Evolutionary conservation across 441 rosid species (phyloP).

Genomic region (Hura crepitans): DNA sequence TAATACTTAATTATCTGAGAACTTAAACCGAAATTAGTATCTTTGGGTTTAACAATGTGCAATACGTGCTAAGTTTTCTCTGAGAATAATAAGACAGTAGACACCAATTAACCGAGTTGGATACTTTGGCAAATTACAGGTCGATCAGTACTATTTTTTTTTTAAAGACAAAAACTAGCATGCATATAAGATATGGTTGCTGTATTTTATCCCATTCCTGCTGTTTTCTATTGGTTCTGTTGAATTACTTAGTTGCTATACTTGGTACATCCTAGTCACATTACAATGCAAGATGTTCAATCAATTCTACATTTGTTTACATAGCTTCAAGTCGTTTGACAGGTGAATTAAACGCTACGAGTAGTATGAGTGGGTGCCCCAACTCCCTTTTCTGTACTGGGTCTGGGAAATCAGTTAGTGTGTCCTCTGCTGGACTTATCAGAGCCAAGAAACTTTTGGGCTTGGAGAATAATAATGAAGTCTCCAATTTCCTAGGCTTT

Average conservation of each 20-base stretch:
- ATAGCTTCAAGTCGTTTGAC: conserved; percentile 17
- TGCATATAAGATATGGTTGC: neutral
- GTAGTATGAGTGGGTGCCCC: conserved; percentile 20
- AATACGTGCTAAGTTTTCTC: neutral
- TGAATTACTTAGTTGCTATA: neutral
- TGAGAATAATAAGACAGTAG: neutral
- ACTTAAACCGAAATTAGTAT: neutral
- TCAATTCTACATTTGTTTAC: neutral
- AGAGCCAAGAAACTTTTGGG: conserved; percentile 79
- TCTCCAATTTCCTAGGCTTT: conserved; percentile 31
- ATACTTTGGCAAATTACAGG: neutral
- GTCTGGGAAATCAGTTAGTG: conserved; percentile 62
- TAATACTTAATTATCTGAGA: neutral
- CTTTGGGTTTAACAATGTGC: neutral
- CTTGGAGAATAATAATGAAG: conserved; percentile 40
- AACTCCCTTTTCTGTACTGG: conserved; percentile 69
- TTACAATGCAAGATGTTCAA: neutral
- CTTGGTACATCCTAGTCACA: neutral
- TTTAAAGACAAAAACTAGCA: neutral
- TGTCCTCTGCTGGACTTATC: conserved; percentile 60
- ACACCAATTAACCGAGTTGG: neutral
- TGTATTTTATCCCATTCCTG: neutral
- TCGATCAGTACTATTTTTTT: neutral
- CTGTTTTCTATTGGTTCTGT: neutral
- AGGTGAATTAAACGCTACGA: conserved; percentile 26